These are phyloP conservation scores for Ustulina deusta DNA, from an alignment of 2,329 filamentous ascomycete genomes.

Conservation along the genomic window DNA sequence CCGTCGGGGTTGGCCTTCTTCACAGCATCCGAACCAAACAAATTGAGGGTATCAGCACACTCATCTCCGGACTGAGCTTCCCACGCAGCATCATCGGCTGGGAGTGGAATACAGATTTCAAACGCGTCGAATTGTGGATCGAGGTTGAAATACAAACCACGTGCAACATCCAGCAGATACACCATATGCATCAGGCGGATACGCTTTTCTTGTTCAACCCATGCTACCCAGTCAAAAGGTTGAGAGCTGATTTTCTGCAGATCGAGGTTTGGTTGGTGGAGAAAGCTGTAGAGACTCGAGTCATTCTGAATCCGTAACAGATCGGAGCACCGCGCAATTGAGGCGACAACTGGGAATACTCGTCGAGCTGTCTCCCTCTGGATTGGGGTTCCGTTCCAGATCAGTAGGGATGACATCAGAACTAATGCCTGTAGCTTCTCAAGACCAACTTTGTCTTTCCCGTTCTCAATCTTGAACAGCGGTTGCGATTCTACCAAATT, in stretches of 20 bases:
- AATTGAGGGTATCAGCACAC: conserved; percentile 74
- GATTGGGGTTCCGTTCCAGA: conserved; percentile 76
- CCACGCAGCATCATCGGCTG: conserved; percentile 79
- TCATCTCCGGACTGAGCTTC: conserved; percentile 70
- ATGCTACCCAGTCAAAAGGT: conserved; percentile 73
- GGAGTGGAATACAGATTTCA: conserved; percentile 75
- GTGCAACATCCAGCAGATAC: conserved; percentile 72
- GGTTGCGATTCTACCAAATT: conserved; percentile 55
- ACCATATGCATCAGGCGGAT: conserved; percentile 74
- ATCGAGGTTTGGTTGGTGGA: conserved; percentile 69
- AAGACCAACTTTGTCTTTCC: conserved; percentile 59
- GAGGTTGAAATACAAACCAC: conserved; percentile 79
- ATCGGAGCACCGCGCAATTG: conserved; percentile 67
- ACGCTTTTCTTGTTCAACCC: conserved; percentile 79
- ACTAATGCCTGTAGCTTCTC: conserved; percentile 77
- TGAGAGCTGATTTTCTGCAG: conserved; percentile 60
- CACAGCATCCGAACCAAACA: conserved; percentile 69
- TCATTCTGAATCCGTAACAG: conserved; percentile 66
- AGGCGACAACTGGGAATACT: conserved; percentile 68
- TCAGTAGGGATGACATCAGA: conserved; percentile 70
- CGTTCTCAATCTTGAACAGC: conserved; percentile 55
- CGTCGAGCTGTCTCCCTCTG: conserved; percentile 74
- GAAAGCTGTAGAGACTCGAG: conserved; percentile 64
- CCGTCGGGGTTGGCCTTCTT: conserved; percentile 70
- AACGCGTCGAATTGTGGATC: conserved; percentile 71